Evolutionary conservation across 768 basidiomycete genomes (phyloP), one percentile per base, ranked within the genome.

Genomic region (Xerocomellus dryophilus): DNA sequence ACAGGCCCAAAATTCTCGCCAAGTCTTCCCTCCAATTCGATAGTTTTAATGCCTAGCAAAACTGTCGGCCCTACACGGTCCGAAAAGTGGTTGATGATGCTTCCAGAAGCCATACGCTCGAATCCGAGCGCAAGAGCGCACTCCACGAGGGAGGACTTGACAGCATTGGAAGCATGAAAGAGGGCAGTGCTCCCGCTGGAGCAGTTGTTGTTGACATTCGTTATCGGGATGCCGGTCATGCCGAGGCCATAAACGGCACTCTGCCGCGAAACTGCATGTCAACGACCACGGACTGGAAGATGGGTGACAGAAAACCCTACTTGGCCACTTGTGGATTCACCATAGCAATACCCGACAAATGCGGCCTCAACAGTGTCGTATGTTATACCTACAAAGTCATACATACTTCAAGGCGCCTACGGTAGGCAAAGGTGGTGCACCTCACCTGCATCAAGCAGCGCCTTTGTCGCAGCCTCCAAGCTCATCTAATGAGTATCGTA

Each of bases 191-290:
- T 86, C 3, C 89, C 88, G 2, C 88, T 90, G 2, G 89, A 85
- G 60, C 89, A 91, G 67, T 89, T 89, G 71, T 91, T 91, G 73
- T 90, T 91, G 41, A 91, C 85, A 61, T 91, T 93, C 48, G 85
- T 78, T 61, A 93, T 85, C 2, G 89, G 88, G 53, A 93, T 91
- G 43, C 81, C 76, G 0, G 89, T 92, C 66, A 92, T 77, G 17
- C 90, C 90, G 32, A 93, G 81, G 65, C 81, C 82, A 71, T 92
- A 91, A 27, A 93, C 71, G 7, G 87, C 81, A n/a, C 88, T 77
- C 83, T 93, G 21, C 1, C 0, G 42, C 23, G 29, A 25, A 34
- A 23, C 29, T 9, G 10, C 14, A 25, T 7, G 14, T 38, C 35
- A 49, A 43, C 27, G 17, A 38, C 39, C 43, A 27, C 17, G 3